Base-by-base conservation (phyloP, 495 filamentous ascomycete species). In the Oidiodendron maius region DNA sequence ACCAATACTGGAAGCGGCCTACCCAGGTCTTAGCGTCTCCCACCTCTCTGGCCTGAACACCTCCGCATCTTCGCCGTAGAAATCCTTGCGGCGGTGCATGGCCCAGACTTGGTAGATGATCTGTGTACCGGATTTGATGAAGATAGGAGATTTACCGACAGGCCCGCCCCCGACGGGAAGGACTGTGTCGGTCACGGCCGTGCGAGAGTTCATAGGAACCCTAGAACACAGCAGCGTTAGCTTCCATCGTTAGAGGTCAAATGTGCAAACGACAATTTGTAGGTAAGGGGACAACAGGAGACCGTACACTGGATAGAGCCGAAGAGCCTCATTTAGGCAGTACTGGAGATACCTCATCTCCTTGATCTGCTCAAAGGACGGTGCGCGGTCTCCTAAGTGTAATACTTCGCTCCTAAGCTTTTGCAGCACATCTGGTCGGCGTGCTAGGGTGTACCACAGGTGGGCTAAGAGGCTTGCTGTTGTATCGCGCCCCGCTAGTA, bases 1-100 rank as follows among this genome's bases (percentile, higher is more conserved):
- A 32, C 28, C 8, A 8, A 32, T 32, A n/a, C n/a, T 8, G n/a
- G 28, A 32, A 32, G 28, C n/a, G n/a, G n/a, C 45, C 26, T 22
- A 49, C 46, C 35, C 21, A 2, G 46, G 46, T 40, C 46, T 12
- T 4, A 52, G n/a, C 11, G 13, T 58, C n/a, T 55, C 68, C 77
- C 78, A 85, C 46, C 81, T 64, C 44, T 83, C 75, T 0, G 81
- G 81, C 15, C 68, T 66, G 57, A 76, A 84, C 13, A 71, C 59
- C 1, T 71, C 64, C 0, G 76, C 72, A 48, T 83, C 77, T 3
- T 64, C 51, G 0, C 71, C 67, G 58, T 74, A 84, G 12, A 82
- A 54, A 30, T 78, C 74, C 48, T 73, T 71, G 13, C 70, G 70
- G 3, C 75, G 75, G 45, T 82, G 76, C 59, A 82, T 71, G 12